Base-by-base conservation (phyloP, 1,284 basidiomycete species). In the Boletellus sp. region DNA sequence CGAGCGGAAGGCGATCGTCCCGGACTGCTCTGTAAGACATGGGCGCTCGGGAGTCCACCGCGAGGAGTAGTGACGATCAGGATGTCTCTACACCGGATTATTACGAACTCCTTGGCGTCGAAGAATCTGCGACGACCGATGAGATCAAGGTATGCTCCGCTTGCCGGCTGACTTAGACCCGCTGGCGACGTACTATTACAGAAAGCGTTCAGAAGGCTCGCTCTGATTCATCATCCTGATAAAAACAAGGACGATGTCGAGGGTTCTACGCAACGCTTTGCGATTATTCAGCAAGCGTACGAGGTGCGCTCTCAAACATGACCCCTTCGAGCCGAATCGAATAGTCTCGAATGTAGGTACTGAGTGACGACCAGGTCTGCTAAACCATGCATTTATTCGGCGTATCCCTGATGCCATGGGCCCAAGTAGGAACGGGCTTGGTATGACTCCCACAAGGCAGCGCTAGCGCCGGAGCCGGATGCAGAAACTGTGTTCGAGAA, bases 401-500 rank as follows among this genome's bases (percentile, higher is more conserved):
- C n/a, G 26, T 32, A 36, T 41, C 33, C 38, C 48, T 67, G 44
- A 66, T 49, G 22, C 7, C 34, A 11, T 54, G 54, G 22, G 49
- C 53, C 59, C 61, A 72, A 75, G 72, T 78, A 94, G 90, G 94
- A 99, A 76, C 77, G 95, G 52, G 94, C 95, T 34, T 99, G 94
- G 91, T 99, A 99, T 66, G 95, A 99, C 66, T 84, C 84, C n/a
- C 94, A 98, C 66, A 81, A 90, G 36, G 86, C 91, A 26, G 87
- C 88, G n/a, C 74, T 93, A 8, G 76, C 77, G 10, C 88, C 91
- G 2, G 87, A 91, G 56, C 84, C 88, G 33, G 92, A 94, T 63
- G 87, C 81, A 17, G 78, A 86, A 46, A 83, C 81, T 9, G 80
- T 94, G 5, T 91, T 91, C 57, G 84, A 94, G 52, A 89, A 94